These are phyloP conservation scores for Ambispora gerdemannii DNA, from an alignment of 192 early-diverging fungal species.

Conservation along the genomic window DNA sequence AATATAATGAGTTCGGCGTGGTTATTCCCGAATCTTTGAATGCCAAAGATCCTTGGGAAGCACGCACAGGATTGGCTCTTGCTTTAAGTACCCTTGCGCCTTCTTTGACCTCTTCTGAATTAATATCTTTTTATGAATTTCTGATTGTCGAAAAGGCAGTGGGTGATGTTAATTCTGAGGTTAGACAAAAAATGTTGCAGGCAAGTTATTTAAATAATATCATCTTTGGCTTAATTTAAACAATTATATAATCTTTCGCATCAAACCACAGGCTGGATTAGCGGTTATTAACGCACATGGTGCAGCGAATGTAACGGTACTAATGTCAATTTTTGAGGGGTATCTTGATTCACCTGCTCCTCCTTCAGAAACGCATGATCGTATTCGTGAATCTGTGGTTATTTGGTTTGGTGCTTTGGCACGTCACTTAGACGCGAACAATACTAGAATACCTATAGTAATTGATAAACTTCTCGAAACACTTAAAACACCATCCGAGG, in stretches of 20 bases:
- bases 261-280: conserved; percentile 59
- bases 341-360: conserved; percentile 71
- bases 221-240: too few relatives aligned
- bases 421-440: conserved; percentile 73
- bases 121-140: conserved; percentile 63
- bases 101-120: conserved; percentile 46
- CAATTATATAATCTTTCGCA: too few relatives aligned
- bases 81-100: conserved; percentile 69
- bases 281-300: conserved; percentile 72
- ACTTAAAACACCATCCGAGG: conserved; percentile 88
- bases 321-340: conserved; percentile 76
- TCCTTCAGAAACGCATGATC: conserved; percentile 75
- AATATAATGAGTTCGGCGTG: conserved; percentile 90
- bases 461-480: conserved; percentile 87
- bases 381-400: conserved; percentile 87
- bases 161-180: conserved; percentile 76
- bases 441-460: conserved; percentile 72
- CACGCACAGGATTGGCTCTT: conserved; percentile 81
- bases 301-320: conserved; percentile 54
- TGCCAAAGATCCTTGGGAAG: conserved; percentile 72
- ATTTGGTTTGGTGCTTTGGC: conserved; percentile 90
- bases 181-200: conserved; percentile 80
- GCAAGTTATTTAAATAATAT: not conserved
- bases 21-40: conserved; percentile 80
- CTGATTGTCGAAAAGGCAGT: conserved; percentile 80